Base-by-base conservation (phyloP, 2,329 filamentous ascomycete species). In the Alternaria triticina region DNA sequence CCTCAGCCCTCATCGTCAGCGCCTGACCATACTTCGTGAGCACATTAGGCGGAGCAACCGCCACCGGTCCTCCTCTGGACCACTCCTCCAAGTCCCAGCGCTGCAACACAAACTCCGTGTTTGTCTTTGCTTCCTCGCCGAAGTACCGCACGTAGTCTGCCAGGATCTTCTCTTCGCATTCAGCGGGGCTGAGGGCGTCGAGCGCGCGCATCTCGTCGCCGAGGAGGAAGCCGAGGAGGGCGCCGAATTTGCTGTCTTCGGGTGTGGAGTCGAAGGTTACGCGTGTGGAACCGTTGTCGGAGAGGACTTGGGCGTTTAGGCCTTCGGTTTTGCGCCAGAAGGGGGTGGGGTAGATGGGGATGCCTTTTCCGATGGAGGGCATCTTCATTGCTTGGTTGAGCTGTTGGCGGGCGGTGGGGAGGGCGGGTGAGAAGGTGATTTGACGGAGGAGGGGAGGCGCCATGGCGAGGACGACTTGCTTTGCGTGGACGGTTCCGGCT, bases 341-440 rank as follows among this genome's bases (percentile, higher is more conserved):
- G 0, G 84, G 82, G 5, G 70, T 70, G 1, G 72, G 59, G 72
- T 83, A 87, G 28, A 82, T 75, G 10, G 84, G 69, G 56, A 88
- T 85, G 6, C 81, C 82, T 70, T 88, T 88, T 54, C 81, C 82
- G 67, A 86, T 86, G 63, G 83, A 83, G 4, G 86, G 85, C 43
- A 83, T 81, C 0, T 66, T 72, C 6, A 79, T 79, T 0, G 80
- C 75, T 4, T 80, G 68, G 12, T 75, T 66, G 46, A 82, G 71
- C 0, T 75, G 70, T n/a, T 72, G 69, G 66, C 85, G 86, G 2
- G 68, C 63, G 0, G 67, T 30, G 0, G 84, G 83, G 1, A 89
- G 78, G 0, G 77, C 59, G 0, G 87, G 87, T 0, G 71, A 55
- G 72, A 88, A 88, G 0, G 45, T 58, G 30, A 89, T 84, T 7